Base-by-base conservation (phyloP, 208 protist species). In the Acanthamoeba sp. region DNA sequence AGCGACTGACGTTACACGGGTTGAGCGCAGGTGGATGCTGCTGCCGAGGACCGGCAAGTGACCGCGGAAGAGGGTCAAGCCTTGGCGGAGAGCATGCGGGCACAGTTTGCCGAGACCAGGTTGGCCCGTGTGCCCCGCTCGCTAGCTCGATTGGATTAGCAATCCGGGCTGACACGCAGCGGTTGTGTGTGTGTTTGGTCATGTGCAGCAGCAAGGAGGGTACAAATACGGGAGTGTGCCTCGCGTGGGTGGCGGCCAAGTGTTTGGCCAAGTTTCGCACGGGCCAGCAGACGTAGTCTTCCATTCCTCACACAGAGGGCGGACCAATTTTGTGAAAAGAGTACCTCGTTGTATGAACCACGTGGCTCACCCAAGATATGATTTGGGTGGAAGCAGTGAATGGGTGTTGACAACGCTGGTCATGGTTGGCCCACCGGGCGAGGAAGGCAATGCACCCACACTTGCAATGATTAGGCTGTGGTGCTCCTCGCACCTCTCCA, bases 81-180 rank as follows among this genome's bases (percentile, higher is more conserved):
- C 7, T 7, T 55, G 22, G 73, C 73, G 6, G 73, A 84, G 40
- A 84, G 14, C 40, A n/a, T 84, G 22, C 73, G 73, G 7, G 73
- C 73, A 52, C 73, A 84, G 40, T 84, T 84, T 50, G 73, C 73
- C 16, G 73, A 84, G 42, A 84, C 73, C 14, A 84, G 64, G 64
- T 73, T 7, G n/a, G 24, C n/a, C n/a, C 16, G 20, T 59, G 59
- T 27, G 7, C 59, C n/a, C 59, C n/a, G 9, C 45, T 0, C 45
- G 6, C 42, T 10, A 48, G 18, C 45, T 14, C 45, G 45, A 50
- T 59, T 10, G 10, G 52, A 59, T 10, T 10, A 20, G 10, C 59
- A 73, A 36, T 0, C 20, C 59, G 12, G 0, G 9, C 45, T 50
- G 45, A 50, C 0, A 7, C 18, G 45, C 18, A 6, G 16, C 16